These are phyloP conservation scores for Debaryomycetaceae sp. DNA, from an alignment of 1,139 yeast genomes.

Conservation along the genomic window DNA sequence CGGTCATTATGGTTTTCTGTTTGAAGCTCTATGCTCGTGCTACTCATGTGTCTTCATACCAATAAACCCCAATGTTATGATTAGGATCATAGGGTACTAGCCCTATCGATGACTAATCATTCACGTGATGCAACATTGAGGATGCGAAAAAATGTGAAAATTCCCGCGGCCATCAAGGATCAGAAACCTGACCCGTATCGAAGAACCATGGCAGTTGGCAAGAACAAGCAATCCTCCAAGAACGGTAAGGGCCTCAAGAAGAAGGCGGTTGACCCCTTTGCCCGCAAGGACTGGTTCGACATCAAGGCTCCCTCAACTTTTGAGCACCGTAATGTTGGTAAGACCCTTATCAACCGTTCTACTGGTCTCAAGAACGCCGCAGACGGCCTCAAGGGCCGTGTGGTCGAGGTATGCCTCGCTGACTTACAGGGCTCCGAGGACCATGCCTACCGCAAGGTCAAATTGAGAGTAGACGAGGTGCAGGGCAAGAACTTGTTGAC, in stretches of 20 bases:
- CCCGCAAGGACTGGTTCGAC: slow-evolving; percentile 92
- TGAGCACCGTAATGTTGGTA: slow-evolving; percentile 89
- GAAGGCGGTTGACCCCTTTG: slow-evolving; percentile 92
- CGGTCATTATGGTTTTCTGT: too few relatives aligned
- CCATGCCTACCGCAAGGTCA: slow-evolving; percentile 41
- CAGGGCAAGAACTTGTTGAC: slow-evolving; percentile 45
- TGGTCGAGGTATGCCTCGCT: slow-evolving; percentile 38
- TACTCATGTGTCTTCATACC: too few relatives aligned
- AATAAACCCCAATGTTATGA: too few relatives aligned
- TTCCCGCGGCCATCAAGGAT: too few relatives aligned
- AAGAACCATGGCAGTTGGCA: slow-evolving; percentile 96
- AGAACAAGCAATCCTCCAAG: slow-evolving; percentile 93
- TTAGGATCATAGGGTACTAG: too few relatives aligned
- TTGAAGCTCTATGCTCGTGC: too few relatives aligned
- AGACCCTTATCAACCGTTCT: slow-evolving; percentile 87
- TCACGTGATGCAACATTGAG: too few relatives aligned
- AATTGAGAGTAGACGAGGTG: slow-evolving; percentile 44
- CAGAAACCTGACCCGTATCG: too few relatives aligned
- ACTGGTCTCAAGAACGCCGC: slow-evolving; percentile 91
- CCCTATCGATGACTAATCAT: too few relatives aligned
- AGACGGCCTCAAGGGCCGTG: slow-evolving; percentile 43
- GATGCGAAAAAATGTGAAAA: too few relatives aligned
- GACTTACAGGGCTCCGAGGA: slow-evolving; percentile 44
- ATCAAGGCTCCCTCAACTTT: slow-evolving; percentile 93
- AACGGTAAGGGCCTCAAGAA: slow-evolving; percentile 95